Percentiles rank a stretch among this genome's conserved stretches.
Evolutionary conservation across 2,329 filamentous ascomycete species (phyloP).

Genomic region (Rasamsonia emersonii): DNA sequence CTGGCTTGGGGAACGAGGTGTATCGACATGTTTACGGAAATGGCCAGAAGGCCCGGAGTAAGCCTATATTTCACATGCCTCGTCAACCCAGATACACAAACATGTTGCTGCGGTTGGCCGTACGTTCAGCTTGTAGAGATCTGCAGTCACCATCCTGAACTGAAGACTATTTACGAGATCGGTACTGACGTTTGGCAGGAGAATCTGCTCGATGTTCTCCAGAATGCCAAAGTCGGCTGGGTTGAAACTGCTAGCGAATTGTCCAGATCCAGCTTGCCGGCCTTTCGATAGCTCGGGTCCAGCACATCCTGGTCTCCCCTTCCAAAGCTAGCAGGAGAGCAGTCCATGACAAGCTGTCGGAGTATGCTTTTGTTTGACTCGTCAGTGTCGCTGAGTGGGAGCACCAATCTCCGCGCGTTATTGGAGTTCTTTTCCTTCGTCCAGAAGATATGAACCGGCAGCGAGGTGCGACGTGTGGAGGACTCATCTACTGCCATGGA

Average conservation of each 20-base stretch:
- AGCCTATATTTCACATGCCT: constrained; percentile 24
- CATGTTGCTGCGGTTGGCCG: constrained; percentile 4
- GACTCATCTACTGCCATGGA: no score
- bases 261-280: constrained; percentile 41
- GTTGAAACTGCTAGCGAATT: constrained; percentile 44
- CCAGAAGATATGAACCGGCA: constrained; percentile 11
- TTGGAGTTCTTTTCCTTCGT: constrained; percentile 1
- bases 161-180: constrained; percentile 8
- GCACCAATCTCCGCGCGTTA: constrained; percentile 1
- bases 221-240: constrained; percentile 47
- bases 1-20: constrained; percentile 40
- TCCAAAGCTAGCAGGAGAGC: constrained; percentile 44
- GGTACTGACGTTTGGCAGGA: constrained; percentile 29
- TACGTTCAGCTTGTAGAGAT: constrained; percentile 52
- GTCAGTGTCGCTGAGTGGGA: constrained; percentile 3
- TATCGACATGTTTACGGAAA: constrained; percentile 48
- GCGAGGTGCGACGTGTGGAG: constrained; percentile 2
- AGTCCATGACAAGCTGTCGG: constrained; percentile 22
- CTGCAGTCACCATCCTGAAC: constrained; percentile 36
- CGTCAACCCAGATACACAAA: background rate
- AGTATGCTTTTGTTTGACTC: no score
- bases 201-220: constrained; percentile 39
- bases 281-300: constrained; percentile 47
- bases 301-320: constrained; percentile 37
- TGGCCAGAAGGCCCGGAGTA: constrained; percentile 44